Conservation (phyloP, 1,284 basidiomycete species). For the Trichosporon sp. region DNA sequence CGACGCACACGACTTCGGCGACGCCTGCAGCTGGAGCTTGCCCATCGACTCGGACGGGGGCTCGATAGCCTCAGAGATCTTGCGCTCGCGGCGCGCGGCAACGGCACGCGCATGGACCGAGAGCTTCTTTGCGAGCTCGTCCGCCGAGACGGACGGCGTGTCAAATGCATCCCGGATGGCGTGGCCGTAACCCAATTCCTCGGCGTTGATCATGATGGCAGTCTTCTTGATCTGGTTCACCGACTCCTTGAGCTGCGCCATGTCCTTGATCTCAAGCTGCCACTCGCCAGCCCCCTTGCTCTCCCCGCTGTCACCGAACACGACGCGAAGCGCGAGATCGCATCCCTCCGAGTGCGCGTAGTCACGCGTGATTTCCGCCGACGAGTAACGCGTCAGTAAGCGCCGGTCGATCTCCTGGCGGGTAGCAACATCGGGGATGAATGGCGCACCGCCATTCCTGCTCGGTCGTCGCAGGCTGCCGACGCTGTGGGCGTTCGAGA, state of each 20-base stretch:
- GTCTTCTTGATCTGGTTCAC: constrained; percentile 45
- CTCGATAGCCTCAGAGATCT: not conserved
- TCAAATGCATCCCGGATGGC: constrained; percentile 39
- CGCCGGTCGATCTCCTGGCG: constrained; percentile 32
- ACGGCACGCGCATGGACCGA: constrained; percentile 29
- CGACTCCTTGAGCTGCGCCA: constrained; percentile 42
- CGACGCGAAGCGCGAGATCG: constrained; percentile 27
- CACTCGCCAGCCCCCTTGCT: constrained; percentile 36
- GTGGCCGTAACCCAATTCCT: constrained; percentile 38
- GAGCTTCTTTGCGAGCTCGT: constrained; percentile 39
- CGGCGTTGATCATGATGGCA: constrained; percentile 43
- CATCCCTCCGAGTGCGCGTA: constrained; percentile 25
- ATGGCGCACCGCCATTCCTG: not conserved
- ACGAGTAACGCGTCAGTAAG: constrained; percentile 23
- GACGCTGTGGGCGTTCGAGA: not conserved
- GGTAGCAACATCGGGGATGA: not conserved
- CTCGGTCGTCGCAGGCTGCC: constrained; percentile 10
- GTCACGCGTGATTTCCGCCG: constrained; percentile 26
- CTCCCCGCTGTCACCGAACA: constrained; percentile 31
- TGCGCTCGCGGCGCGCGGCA: constrained; percentile 21
- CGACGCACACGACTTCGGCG: constrained; percentile 11
- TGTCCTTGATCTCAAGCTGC: constrained; percentile 45
- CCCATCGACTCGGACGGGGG: not conserved
- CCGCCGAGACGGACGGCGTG: constrained; percentile 30
- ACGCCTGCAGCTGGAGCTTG: not conserved